Base-by-base conservation (phyloP, 148 eudicot genomes). In the Cornus suecica region DNA sequence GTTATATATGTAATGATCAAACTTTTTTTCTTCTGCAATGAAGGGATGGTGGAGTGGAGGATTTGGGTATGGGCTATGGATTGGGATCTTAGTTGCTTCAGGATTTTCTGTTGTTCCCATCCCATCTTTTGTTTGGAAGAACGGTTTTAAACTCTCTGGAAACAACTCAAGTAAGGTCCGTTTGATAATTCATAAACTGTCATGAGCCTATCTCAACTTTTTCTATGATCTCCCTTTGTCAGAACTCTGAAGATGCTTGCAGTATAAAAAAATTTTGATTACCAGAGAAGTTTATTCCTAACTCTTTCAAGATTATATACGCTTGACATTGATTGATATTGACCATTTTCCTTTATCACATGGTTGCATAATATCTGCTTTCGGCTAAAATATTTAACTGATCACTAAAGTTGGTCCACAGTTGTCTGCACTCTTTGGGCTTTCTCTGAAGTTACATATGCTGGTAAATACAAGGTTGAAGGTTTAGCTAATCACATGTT, bases 41-140 rank as follows among this genome's bases (percentile, higher is more conserved):
- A 83, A 93, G 98, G 98, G 98, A 74, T 94, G 98, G 97, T 90
- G 93, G 93, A 85, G 94, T 71, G 93, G 94, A 71, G 98, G 98
- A 86, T 94, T 90, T 85, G 87, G 88, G 69, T 94, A 94, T 78
- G 98, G 98, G 65, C 68, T 91, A 74, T 94, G 98, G 98, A 88
- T 94, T 56, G 98, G 98, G 13, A 69, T 85, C 69, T 79, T 91
- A 77, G 94, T 94, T 83, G 94, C 97, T 65, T 95, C 99, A 10
- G 97, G 97, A 71, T 87, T 91, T 81, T 88, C 97, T 66, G 97
- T 95, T 82, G 81, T 91, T 84, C 99, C 99, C 2, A 86, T 95
- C 77, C 88, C 97, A 64, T 88, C 97, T 24, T 23, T 5, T 51
- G 74, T 81, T 18, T 95, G 99, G 99, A 95, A 95, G 85, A 92